These are phyloP conservation scores for Diaporthe citriasiana DNA, from an alignment of 2,329 filamentous ascomycete genomes.

Conservation along the genomic window DNA sequence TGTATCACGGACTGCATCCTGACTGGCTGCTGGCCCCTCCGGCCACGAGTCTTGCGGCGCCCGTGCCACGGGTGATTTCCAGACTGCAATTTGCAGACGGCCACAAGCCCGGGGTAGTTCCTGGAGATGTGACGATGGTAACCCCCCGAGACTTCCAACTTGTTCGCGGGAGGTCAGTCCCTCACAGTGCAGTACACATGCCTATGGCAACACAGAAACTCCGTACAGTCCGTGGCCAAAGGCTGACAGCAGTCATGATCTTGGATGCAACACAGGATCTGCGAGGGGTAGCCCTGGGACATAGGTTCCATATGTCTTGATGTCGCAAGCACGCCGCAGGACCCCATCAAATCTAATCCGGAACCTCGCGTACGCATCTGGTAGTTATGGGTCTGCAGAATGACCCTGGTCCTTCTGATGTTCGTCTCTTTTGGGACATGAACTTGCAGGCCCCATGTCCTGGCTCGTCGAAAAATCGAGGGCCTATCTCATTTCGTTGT, in stretches of 20 bases:
- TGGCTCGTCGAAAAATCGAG: constrained; percentile 6
- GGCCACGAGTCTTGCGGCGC: constrained; percentile 19
- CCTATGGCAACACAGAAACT: constrained; percentile 6
- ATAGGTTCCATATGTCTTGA: constrained; percentile 25
- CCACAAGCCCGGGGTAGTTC: background rate
- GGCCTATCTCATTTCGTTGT: constrained; percentile 15
- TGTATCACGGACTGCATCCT: constrained; percentile 18
- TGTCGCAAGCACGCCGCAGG: constrained; percentile 22
- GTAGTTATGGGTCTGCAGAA: background rate
- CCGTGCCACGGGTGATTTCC: constrained; percentile 28
- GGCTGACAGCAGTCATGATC: constrained; percentile 21
- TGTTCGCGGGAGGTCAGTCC: background rate
- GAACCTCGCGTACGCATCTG: constrained; percentile 18
- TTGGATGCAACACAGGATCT: constrained; percentile 31
- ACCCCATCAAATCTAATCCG: constrained; percentile 15
- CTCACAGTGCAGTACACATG: constrained; percentile 15
- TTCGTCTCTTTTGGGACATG: background rate
- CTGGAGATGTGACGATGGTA: constrained; percentile 19
- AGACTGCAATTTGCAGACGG: constrained; percentile 26
- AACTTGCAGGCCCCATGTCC: background rate
- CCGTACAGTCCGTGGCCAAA: constrained; percentile 5
- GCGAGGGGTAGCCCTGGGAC: constrained; percentile 23
- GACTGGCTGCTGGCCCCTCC: constrained; percentile 23
- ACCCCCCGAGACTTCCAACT: constrained; percentile 2
- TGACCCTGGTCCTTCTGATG: constrained; percentile 11